Evolutionary conservation across 129 eudicot genomes (phyloP), one percentile per base, ranked within the genome.

Genomic region (Mikania micrantha): DNA sequence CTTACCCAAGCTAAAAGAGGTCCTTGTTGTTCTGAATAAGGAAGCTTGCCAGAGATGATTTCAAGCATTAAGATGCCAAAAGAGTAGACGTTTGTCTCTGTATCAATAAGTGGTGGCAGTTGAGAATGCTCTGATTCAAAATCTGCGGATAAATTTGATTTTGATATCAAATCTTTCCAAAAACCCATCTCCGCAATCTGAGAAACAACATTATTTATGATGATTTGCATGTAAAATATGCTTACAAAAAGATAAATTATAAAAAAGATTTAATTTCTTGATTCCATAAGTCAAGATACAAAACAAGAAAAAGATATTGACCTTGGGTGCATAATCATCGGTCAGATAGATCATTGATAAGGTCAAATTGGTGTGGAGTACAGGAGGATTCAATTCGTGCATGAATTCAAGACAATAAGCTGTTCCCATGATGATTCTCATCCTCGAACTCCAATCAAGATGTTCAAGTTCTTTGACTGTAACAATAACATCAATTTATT

Each of bases 291-390:
- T 24, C 32, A 10, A 13, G 16, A 29, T 34, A 7, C 32, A 49
- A 34, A 52, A 48, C 10, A 48, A 32, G 28, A 34, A 31, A 36
- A 31, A 36, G 40, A 2, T 47, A 20, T 85, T 15, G 84, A 93
- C 98, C 77, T 93, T 93, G 68, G 98, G 90, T 60, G 98, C 96
- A 70, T 93, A 93, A 79, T 93, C 98, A 17, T 93, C 98, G 1
- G 96, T 93, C 71, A 93, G 41, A 77, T 52, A 79, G 64, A 93
- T 80, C 8, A 74, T 64, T 49, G 70, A 49, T 28, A 95, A 72
- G 56, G 70, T 83, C 80, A 93, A 64, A 66, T 75, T 69, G 60
- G 80, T 17, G 71, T 80, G 95, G 7, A 81, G 67, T 54, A 84
- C 77, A 0, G 98, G 90, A 34, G 96, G 98, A 54, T 72, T 77